A percentile compares a stretch with the other conserved stretches of the same genome.
Conservation (phyloP, 371 early-diverging fungal species). For the Rhizopus microsporus region DNA sequence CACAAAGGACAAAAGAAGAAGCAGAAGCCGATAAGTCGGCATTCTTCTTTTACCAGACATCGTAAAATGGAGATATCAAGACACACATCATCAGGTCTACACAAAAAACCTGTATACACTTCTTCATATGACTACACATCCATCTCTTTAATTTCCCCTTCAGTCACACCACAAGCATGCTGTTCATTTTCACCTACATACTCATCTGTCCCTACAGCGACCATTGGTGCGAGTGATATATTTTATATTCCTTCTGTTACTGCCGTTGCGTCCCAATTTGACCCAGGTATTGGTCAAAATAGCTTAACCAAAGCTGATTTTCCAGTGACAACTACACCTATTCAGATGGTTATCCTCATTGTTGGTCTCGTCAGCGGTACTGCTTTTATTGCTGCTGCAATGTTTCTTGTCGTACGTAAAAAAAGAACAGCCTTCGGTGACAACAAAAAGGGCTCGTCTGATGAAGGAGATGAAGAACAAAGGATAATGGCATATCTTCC, state of each 20-base stretch:
- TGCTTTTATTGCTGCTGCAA: slow-evolving; percentile 16
- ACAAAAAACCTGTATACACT: no score
- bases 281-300: slow-evolving; percentile 58
- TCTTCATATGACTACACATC: no score
- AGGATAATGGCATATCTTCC: neutral
- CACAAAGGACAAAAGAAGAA: no score
- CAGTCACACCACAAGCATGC: no score
- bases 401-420: slow-evolving; percentile 16
- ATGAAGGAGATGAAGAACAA: neutral
- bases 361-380: slow-evolving; percentile 19
- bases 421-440: slow-evolving; percentile 4
- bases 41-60: no score
- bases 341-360: slow-evolving; percentile 10
- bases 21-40: no score
- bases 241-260: slow-evolving; percentile 21
- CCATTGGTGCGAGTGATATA: no score
- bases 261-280: slow-evolving; percentile 83
- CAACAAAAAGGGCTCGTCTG: neutral
- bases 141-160: no score
- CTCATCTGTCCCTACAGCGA: no score
- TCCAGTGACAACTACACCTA: neutral
- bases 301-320: neutral
- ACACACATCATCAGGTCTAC: no score
- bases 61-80: no score
- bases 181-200: no score